Evolutionary conservation across 805 yeast species (phyloP), one percentile per base, ranked within the genome.

Genomic region (Kluyveromyces nonfermentans): DNA sequence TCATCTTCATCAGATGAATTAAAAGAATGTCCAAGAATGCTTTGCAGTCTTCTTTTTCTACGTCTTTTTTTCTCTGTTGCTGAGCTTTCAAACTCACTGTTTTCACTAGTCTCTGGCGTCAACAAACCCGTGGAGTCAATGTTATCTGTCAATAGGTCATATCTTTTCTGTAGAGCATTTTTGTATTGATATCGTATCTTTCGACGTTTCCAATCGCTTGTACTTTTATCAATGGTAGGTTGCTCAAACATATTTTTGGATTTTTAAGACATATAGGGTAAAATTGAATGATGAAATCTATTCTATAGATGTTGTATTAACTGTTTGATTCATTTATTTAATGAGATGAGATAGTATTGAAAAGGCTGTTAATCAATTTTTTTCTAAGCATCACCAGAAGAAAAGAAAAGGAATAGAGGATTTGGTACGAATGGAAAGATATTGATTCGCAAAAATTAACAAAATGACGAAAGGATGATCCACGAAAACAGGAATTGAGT

Each of bases 171-270:
- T 18, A 51, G 39, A 16, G 53, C 49, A 33, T 60, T 57, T 19
- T 53, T 44, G 37, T 60, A 60, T 25, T 56, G 53, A 45, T 58
- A 60, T 38, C 60, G 50, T 17, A 60, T 48, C 44, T 60, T 59
- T 25, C 56, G 51, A 12, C 53, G 50, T 18, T 43, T 45, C 30
- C 56, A 40, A 37, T 46, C 41, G 37, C 47, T 45, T 38, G 47
- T 51, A 33, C 46, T 50, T 20, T 45, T 45, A 30, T 42, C 35
- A 19, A 44, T 44, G 16, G 49, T 37, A 37, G 64, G 64, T 36
- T 56, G 25, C 35, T 60, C 61, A 48, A 60, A 60, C 63, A 59
- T 57, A 32, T 39, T 40, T 7, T 15, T n/a, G 34, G 5, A 43
- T 33, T 9, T 33, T 25, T 20, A 39, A 42, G 16, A 35, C 22